These are phyloP conservation scores for Populus deltoides DNA, from an alignment of 345 rosid species.

Conservation along the genomic window DNA sequence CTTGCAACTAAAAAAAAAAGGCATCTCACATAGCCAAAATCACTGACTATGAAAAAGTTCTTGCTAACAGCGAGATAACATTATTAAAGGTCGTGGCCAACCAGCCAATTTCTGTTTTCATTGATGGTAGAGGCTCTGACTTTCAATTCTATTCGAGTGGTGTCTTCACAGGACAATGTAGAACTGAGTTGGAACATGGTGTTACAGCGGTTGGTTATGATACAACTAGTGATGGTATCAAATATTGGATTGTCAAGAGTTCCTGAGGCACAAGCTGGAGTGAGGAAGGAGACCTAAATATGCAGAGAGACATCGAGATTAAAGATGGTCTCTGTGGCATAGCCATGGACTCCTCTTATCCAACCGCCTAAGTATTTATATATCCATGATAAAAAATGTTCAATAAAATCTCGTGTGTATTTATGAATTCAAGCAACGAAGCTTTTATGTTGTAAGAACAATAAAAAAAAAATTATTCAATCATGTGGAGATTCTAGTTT, in stretches of 20 bases:
- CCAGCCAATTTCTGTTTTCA: too few species aligned
- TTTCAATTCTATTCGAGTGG: constrained; percentile 36
- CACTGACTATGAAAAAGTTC: constrained; percentile 27
- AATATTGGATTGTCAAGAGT: constrained; percentile 38
- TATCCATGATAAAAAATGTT: too few species aligned
- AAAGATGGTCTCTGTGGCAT: neutral
- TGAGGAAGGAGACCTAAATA: too few species aligned
- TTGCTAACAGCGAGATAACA: constrained; percentile 17
- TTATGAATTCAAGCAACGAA: too few species aligned
- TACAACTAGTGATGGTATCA: constrained; percentile 6
- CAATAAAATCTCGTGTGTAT: too few species aligned
- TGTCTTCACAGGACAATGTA: constrained; percentile 30
- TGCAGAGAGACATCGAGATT: too few species aligned
- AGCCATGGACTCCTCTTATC: neutral
- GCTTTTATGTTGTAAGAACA: too few species aligned
- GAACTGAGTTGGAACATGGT: constrained; percentile 27
- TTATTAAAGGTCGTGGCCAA: constrained; percentile 26
- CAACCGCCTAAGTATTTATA: too few species aligned
- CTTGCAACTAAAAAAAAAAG: too few species aligned
- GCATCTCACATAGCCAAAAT: constrained; percentile 1
- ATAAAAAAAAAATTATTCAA: too few species aligned
- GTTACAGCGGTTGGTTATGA: constrained; percentile 38
- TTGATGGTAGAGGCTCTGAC: neutral
- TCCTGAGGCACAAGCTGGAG: too few species aligned
- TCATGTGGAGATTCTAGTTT: too few species aligned